Evolutionary conservation across 1,284 basidiomycete genomes (phyloP).

Genomic region (Tilletia setariae): DNA sequence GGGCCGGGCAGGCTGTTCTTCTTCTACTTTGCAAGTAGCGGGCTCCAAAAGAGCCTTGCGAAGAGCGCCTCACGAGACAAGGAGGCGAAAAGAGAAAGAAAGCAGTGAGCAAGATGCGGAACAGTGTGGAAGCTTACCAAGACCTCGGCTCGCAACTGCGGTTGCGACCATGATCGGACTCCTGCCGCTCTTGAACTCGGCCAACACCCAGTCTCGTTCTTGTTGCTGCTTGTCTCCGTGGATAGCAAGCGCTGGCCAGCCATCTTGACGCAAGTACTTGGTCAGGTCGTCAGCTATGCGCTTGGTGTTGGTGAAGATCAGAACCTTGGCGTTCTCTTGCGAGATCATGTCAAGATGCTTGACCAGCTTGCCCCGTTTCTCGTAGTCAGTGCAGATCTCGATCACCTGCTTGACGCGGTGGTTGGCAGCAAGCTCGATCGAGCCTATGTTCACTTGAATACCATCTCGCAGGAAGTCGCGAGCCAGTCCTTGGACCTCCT

Average conservation of each 20-base stretch:
- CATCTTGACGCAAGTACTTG: slow-evolving; percentile 65
- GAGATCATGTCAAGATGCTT: slow-evolving; percentile 97
- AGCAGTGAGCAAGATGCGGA: slow-evolving; percentile 8
- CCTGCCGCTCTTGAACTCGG: slow-evolving; percentile 96
- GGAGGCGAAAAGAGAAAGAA: slow-evolving; percentile 19
- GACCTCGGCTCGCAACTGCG: slow-evolving; percentile 88
- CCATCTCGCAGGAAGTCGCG: slow-evolving; percentile 92
- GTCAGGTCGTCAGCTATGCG: slow-evolving; percentile 96
- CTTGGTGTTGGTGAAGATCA: slow-evolving; percentile 98
- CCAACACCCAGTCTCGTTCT: slow-evolving; percentile 97
- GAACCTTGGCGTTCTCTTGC: slow-evolving; percentile 92
- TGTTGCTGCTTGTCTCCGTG: slow-evolving; percentile 88
- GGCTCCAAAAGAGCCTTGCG: slow-evolving; percentile 18
- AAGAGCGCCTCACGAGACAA: too few relatives aligned
- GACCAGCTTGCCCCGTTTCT: slow-evolving; percentile 92
- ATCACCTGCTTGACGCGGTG: slow-evolving; percentile 94
- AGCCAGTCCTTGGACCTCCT: slow-evolving; percentile 96
- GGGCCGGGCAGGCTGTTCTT: too few relatives aligned
- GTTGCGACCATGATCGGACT: slow-evolving; percentile 93
- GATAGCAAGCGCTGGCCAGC: slow-evolving; percentile 95
- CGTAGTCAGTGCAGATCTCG: slow-evolving; percentile 95
- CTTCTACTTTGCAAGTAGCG: not conserved
- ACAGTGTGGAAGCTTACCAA: slow-evolving; percentile 69
- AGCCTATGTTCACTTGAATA: slow-evolving; percentile 98
- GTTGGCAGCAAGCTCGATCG: slow-evolving; percentile 96